phyloP scores from a whole-genome alignment of 306 rosid genomes.

The Pyrus betulifolia region DNA sequence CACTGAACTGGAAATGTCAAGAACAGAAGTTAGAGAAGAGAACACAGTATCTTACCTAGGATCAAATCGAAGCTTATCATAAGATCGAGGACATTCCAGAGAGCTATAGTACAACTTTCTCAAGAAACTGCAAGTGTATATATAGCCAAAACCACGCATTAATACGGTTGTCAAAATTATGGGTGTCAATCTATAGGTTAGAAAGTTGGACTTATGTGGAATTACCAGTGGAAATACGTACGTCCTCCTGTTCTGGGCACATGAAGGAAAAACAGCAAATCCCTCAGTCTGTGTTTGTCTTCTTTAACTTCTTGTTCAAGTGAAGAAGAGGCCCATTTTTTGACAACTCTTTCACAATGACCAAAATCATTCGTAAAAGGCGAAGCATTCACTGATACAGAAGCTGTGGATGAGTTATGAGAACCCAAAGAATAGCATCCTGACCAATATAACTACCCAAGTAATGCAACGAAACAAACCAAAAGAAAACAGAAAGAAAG shows the following conservation, averaged over 20 bases:
- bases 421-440: slow-evolving; percentile 5
- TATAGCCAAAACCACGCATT: slow-evolving; percentile 17
- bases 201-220: neutral
- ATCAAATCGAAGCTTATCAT: slow-evolving; percentile 89
- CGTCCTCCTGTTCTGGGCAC: slow-evolving; percentile 97
- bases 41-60: slow-evolving; percentile 52
- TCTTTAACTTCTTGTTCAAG: slow-evolving; percentile 44
- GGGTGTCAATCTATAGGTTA: neutral
- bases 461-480: neutral
- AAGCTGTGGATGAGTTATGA: neutral
- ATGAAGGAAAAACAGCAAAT: slow-evolving; percentile 86
- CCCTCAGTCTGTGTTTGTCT: slow-evolving; percentile 64
- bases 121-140: slow-evolving; percentile 55
- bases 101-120: slow-evolving; percentile 66
- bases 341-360: slow-evolving; percentile 63
- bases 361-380: slow-evolving; percentile 34
- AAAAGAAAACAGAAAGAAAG: neutral
- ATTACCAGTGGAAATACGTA: slow-evolving; percentile 83
- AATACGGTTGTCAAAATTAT: neutral
- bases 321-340: slow-evolving; percentile 62
- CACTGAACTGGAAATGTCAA: neutral
- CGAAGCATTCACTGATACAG: slow-evolving; percentile 39
- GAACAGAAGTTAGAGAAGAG: neutral
- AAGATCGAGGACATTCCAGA: slow-evolving; percentile 92
- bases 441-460: neutral